A percentile compares a stretch with the other conserved stretches of the same genome.
These are phyloP conservation scores for Sordariomycetes sp. DNA, from an alignment of 2,329 filamentous ascomycete genomes.

Conservation along the genomic window DNA sequence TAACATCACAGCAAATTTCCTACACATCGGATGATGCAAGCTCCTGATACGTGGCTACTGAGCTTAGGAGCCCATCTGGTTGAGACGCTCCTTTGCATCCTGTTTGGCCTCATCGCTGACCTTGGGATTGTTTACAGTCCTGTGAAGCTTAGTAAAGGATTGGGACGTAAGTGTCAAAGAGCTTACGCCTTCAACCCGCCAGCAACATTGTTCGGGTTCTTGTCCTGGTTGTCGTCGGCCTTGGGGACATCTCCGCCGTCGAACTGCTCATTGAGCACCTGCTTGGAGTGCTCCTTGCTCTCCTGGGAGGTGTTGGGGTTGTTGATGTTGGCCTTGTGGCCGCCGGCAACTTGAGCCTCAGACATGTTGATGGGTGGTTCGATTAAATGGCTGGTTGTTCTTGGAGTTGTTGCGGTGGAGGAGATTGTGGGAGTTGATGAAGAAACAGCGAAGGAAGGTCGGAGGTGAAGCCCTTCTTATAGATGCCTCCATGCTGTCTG, in stretches of 20 bases:
- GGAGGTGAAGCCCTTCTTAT: conserved; percentile 2
- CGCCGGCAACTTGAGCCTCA: conserved; percentile 42
- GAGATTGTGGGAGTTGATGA: conserved; percentile 2
- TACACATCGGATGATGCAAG: neutral
- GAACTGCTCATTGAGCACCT: conserved; percentile 41
- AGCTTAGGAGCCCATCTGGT: conserved; percentile 5
- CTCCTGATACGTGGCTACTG: too few relatives aligned
- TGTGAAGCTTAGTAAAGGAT: conserved; percentile 15
- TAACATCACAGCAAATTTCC: too few relatives aligned
- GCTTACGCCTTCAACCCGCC: conserved; percentile 42
- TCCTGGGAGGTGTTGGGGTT: conserved; percentile 47
- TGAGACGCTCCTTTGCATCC: conserved; percentile 40
- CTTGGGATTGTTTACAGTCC: conserved; percentile 46
- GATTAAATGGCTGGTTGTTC: conserved; percentile 2
- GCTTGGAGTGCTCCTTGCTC: conserved; percentile 32
- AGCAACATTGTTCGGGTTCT: conserved; percentile 45
- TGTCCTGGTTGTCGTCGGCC: conserved; percentile 24
- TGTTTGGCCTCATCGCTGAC: conserved; percentile 47
- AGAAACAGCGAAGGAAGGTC: neutral
- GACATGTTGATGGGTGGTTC: conserved; percentile 29
- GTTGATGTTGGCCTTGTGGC: conserved; percentile 50
- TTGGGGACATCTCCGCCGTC: conserved; percentile 27
- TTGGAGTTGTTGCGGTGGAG: neutral
- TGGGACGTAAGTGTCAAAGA: conserved; percentile 5
- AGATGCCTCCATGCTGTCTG: neutral